A percentile compares a stretch with the other conserved stretches of the same genome.
These are phyloP conservation scores for Euptelea pleiosperma DNA, from an alignment of 164 flowering plant genomes.

Conservation along the genomic window DNA sequence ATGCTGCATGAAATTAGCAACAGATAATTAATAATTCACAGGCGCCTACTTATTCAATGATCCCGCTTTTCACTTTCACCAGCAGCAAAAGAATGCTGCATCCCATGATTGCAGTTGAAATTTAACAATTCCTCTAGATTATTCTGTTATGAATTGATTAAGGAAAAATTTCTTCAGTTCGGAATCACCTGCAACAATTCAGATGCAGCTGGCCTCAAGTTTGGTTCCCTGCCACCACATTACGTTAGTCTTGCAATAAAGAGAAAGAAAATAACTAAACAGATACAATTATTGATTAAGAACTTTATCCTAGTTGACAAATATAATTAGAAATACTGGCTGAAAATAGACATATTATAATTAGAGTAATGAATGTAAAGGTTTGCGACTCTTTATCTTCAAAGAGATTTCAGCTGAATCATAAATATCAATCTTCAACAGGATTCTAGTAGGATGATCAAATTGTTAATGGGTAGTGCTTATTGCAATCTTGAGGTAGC, in stretches of 20 bases:
- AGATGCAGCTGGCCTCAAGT: conserved; percentile 56
- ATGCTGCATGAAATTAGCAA: conserved; percentile 43
- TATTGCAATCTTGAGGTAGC: no score
- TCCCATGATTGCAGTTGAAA: background rate
- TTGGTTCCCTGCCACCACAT: conserved; percentile 55
- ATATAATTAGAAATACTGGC: background rate
- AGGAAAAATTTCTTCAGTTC: background rate
- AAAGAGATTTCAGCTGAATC: background rate
- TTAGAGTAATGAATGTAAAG: no score
- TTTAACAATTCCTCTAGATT: background rate
- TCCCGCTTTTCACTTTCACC: background rate
- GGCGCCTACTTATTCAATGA: background rate
- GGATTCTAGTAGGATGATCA: background rate
- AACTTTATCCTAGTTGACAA: background rate
- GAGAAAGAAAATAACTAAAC: background rate
- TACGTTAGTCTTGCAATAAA: conserved; percentile 3
- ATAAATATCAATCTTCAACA: no score
- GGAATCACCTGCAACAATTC: conserved; percentile 62
- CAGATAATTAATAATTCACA: conserved; percentile 2
- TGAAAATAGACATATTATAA: background rate
- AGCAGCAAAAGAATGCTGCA: background rate
- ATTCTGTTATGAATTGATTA: background rate
- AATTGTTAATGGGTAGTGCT: no score
- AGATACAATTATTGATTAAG: background rate
- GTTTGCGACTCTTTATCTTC: background rate